Conservation (phyloP, 345 rosid genomes). For the Heritiera littoralis region DNA sequence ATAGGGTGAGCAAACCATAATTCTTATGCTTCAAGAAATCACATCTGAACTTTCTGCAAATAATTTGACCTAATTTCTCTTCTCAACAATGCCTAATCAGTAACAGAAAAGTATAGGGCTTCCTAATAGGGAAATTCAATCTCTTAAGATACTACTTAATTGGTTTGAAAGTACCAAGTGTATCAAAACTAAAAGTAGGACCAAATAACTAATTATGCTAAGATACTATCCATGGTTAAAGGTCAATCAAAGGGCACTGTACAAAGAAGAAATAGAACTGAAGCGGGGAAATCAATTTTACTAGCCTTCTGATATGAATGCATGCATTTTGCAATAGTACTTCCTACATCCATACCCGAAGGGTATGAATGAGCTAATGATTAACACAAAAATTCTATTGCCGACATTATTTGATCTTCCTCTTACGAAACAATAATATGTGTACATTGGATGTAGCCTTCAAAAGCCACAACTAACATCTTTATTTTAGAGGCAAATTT, state of each 20-base stretch:
- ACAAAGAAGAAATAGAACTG: background rate
- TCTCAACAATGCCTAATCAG: background rate
- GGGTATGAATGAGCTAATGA: background rate
- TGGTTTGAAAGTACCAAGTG: background rate
- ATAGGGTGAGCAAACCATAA: background rate
- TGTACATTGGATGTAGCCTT: background rate
- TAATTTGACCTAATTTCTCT: background rate
- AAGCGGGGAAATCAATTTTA: background rate
- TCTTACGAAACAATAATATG: background rate
- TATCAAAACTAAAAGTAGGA: background rate
- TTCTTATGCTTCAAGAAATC: background rate
- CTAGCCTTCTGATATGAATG: slow-evolving; percentile 5
- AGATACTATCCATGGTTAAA: background rate
- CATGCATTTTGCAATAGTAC: slow-evolving; percentile 9
- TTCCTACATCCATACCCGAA: background rate
- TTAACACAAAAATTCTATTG: background rate
- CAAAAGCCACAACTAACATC: background rate
- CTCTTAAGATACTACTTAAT: background rate
- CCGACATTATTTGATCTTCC: background rate
- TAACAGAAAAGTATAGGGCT: background rate
- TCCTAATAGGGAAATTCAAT: background rate
- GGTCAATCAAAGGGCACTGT: background rate
- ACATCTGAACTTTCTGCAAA: background rate
- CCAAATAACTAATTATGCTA: background rate
- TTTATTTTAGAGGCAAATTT: slow-evolving; percentile 1